These are phyloP conservation scores for Penicillium parvum DNA, from an alignment of 495 filamentous ascomycete genomes.

Conservation along the genomic window DNA sequence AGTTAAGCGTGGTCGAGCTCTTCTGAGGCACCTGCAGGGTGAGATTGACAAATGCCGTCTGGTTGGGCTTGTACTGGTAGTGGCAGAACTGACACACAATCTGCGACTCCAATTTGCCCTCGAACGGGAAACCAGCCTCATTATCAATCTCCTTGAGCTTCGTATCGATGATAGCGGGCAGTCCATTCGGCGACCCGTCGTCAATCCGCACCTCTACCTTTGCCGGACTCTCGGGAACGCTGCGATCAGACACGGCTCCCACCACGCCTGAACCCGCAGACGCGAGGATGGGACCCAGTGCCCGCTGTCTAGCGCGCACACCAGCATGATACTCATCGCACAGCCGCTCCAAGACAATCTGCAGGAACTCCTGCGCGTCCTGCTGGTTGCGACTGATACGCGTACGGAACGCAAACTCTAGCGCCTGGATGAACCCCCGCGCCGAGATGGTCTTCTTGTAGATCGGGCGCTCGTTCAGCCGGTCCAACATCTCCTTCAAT, in stretches of 20 bases:
- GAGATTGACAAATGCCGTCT: conserved; percentile 84
- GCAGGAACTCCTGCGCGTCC: conserved; percentile 97
- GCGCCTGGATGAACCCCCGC: conserved; percentile 65
- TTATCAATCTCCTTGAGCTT: conserved; percentile 43
- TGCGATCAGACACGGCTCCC: conserved; percentile 13
- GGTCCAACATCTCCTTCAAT: conserved; percentile 87
- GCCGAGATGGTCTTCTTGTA: conserved; percentile 93
- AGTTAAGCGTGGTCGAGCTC: conserved; percentile 58
- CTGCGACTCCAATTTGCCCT: conserved; percentile 82
- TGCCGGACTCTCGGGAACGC: conserved; percentile 17
- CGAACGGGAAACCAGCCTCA: conserved; percentile 79
- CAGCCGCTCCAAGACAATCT: conserved; percentile 86
- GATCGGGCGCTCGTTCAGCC: conserved; percentile 89
- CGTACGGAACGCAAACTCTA: conserved; percentile 84
- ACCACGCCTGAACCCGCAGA: conserved; percentile 15
- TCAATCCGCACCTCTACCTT: conserved; percentile 42
- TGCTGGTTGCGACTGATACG: conserved; percentile 92
- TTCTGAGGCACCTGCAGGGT: conserved; percentile 88
- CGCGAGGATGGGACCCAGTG: conserved; percentile 16
- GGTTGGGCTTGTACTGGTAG: conserved; percentile 78
- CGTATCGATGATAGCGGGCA: conserved; percentile 42
- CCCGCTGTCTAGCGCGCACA: conserved; percentile 56
- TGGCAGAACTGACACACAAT: conserved; percentile 87
- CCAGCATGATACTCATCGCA: conserved; percentile 92
- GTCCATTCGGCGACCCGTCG: conserved; percentile 34